phyloP scores from a whole-genome alignment of 2,329 filamentous ascomycete genomes.

The Stemphylium lycopersici region DNA sequence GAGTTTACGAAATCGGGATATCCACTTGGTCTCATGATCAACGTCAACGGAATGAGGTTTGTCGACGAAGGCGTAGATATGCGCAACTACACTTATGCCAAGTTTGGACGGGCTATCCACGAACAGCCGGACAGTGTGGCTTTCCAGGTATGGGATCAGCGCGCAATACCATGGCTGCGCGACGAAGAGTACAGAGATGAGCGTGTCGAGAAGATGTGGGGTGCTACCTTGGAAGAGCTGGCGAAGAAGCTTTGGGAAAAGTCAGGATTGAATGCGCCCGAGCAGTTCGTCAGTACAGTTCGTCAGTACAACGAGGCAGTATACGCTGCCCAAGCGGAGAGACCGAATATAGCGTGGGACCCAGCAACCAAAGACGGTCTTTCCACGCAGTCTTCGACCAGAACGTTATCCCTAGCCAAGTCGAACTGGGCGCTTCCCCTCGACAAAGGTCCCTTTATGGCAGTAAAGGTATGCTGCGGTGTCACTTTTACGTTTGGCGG shows the following conservation, averaged over 20 bases:
- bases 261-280: slow-evolving; percentile 56
- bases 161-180: slow-evolving; percentile 60
- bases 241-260: slow-evolving; percentile 55
- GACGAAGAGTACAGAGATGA: slow-evolving; percentile 67
- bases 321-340: slow-evolving; percentile 53
- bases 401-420: slow-evolving; percentile 59
- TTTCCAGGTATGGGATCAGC: slow-evolving; percentile 69
- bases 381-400: slow-evolving; percentile 61
- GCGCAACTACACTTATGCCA: slow-evolving; percentile 71
- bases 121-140: slow-evolving; percentile 63
- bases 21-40: slow-evolving; percentile 69
- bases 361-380: slow-evolving; percentile 67
- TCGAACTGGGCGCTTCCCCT: slow-evolving; percentile 70
- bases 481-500: slow-evolving; percentile 74
- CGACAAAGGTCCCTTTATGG: slow-evolving; percentile 63
- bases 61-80: slow-evolving; percentile 71
- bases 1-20: slow-evolving; percentile 74
- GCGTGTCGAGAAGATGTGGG: slow-evolving; percentile 61
- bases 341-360: slow-evolving; percentile 59
- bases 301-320: slow-evolving; percentile 65
- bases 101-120: slow-evolving; percentile 67
- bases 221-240: slow-evolving; percentile 60
- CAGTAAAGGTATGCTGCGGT: slow-evolving; percentile 68
- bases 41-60: slow-evolving; percentile 64
- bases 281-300: slow-evolving; percentile 60